Evolutionary conservation across 352 stramenopile genomes (phyloP).

Genomic region (Saprolegnia diclina): DNA sequence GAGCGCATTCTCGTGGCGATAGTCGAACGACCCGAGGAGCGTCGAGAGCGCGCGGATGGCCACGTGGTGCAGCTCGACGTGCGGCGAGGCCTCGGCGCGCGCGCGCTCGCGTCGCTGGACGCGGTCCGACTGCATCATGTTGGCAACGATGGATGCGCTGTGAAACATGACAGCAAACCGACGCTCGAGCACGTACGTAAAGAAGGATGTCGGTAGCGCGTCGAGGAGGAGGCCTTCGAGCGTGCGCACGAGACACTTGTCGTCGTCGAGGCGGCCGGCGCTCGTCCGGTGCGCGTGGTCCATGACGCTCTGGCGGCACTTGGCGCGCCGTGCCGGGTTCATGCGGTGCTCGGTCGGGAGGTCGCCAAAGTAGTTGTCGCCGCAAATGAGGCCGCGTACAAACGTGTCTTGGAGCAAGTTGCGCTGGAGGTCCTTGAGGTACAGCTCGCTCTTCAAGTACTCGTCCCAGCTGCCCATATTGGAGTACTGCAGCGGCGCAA

Average conservation of each 20-base stretch:
- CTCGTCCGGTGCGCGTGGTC: constrained; percentile 82
- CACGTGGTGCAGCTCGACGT: constrained; percentile 74
- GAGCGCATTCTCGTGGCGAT: constrained; percentile 38
- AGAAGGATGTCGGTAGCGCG: constrained; percentile 65
- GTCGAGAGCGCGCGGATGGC: constrained; percentile 75
- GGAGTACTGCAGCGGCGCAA: constrained; percentile 68
- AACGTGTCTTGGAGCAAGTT: constrained; percentile 76
- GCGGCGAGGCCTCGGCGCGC: constrained; percentile 34
- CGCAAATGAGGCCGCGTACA: constrained; percentile 71
- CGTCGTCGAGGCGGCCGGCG: constrained; percentile 69
- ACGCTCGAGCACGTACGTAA: constrained; percentile 69
- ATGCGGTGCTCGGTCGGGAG: constrained; percentile 80
- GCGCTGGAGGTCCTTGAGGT: constrained; percentile 57
- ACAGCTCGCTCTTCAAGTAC: constrained; percentile 75
- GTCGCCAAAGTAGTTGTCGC: constrained; percentile 55
- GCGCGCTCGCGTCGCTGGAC: constrained; percentile 39
- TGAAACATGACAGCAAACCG: constrained; percentile 76
- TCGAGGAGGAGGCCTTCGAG: constrained; percentile 80
- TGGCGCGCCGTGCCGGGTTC: constrained; percentile 77
- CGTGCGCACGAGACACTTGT: constrained; percentile 66
- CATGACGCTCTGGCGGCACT: constrained; percentile 72
- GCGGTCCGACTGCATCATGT: constrained; percentile 48
- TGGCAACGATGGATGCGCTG: constrained; percentile 56
- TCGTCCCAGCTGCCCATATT: constrained; percentile 66
- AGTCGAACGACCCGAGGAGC: constrained; percentile 69